Base-by-base conservation (phyloP, 2,329 filamentous ascomycete species). In the Ophiostoma ulmi region DNA sequence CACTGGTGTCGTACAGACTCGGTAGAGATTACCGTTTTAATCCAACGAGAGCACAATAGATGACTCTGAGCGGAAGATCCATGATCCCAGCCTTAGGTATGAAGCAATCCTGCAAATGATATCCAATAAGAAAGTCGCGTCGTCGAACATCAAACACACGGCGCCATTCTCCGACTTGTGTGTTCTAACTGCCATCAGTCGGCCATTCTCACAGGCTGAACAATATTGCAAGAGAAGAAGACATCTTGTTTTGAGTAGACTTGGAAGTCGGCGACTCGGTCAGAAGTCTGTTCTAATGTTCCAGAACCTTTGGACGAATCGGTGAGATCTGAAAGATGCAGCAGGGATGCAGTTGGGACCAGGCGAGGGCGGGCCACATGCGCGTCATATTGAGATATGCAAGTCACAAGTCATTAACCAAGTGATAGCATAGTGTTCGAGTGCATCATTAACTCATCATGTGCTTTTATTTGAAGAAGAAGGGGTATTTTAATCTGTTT, bases 1-100 rank as follows among this genome's bases (percentile, higher is more conserved):
- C 35, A 39, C 35, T 64, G 36, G n/a, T 38, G 41, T 69, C n/a
- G 52, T 58, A 70, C 69, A 20, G 36, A 39, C 69, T 70, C 69
- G 69, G 69, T 68, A 68, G 69, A 20, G 22, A 36, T 68, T 70
- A 38, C 69, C n/a, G 52, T n/a, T 26, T 70, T 52, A 65, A 38
- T 48, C n/a, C 35, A 38, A 64, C 31, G 35, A 20, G 13, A 31
- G 22, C 22, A 61, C 61, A 7, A 44, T 44, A 10, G 11, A 10
- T 13, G 39, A 44, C 39, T 13, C 39, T 44, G 39, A 3, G 48
- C 4, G 11, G 55, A 63, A 14, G 58, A 63, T 17, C 58, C 58
- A 20, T 63, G 58, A 63, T 35, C 58, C 58, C 52, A 58, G 52
- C 22, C 52, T 17, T 48, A n/a, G 7, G 8, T 35, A n/a, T 31